phyloP scores from a whole-genome alignment of 371 early-diverging fungal species.

The Mortierella sp. region DNA sequence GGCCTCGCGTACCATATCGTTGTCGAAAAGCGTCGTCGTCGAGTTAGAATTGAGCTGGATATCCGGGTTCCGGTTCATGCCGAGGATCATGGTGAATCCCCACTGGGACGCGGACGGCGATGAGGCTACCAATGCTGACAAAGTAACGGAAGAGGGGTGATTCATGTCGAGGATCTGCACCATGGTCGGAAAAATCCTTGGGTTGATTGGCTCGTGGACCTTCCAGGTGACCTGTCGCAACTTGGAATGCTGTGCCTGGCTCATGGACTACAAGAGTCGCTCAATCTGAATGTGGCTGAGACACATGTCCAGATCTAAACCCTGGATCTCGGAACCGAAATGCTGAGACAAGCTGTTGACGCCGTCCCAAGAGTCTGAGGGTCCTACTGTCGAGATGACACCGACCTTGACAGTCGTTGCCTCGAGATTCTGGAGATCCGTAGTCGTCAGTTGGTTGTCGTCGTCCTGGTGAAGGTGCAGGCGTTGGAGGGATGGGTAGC shows the following conservation, averaged over 20 bases:
- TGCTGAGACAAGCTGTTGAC: background rate
- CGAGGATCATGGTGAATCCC: background rate
- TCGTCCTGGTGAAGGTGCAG: background rate
- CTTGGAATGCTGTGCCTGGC: background rate
- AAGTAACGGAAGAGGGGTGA: background rate
- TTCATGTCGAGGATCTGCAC: background rate
- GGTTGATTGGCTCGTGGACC: background rate
- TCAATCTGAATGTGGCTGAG: background rate
- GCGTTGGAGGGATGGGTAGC: background rate
- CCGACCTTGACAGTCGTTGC: background rate
- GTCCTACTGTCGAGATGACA: background rate
- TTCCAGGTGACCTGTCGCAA: background rate
- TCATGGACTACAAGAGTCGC: background rate
- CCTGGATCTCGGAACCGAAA: slow-evolving; percentile 4
- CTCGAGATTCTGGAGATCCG: background rate
- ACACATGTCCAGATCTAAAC: background rate
- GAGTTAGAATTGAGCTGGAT: background rate
- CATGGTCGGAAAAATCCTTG: background rate
- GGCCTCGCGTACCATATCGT: background rate
- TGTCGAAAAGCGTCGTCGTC: background rate
- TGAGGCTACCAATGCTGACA: background rate
- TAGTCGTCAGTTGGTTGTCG: background rate
- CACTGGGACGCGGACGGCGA: background rate
- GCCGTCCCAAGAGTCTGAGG: background rate
- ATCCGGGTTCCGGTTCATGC: background rate